These are phyloP conservation scores for Krasilnikovozyma curviuscula DNA, from an alignment of 768 basidiomycete species.

Conservation along the genomic window DNA sequence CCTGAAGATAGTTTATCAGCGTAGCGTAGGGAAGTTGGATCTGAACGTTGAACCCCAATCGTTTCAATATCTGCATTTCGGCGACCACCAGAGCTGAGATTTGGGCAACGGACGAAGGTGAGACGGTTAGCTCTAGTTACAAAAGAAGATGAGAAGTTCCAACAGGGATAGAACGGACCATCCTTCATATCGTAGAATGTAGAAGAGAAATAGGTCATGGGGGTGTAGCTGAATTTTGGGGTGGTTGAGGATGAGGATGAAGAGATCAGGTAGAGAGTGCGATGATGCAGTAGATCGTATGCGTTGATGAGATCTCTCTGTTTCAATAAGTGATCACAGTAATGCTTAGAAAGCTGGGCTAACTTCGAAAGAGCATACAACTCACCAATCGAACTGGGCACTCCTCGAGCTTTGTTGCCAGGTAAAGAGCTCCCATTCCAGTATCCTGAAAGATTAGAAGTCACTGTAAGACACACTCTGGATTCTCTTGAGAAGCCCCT, in stretches of 20 bases:
- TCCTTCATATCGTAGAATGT: conserved; percentile 92
- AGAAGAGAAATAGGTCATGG: conserved; percentile 75
- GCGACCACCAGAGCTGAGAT: conserved; percentile 75
- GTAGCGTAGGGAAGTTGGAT: conserved; percentile 86
- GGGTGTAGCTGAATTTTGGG: conserved; percentile 40
- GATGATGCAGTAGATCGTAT: conserved; percentile 72
- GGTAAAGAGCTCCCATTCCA: conserved; percentile 64
- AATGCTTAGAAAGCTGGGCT: not conserved
- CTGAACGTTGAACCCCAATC: conserved; percentile 85
- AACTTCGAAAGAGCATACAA: not conserved
- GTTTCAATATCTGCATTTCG: conserved; percentile 94
- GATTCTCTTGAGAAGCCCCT: not conserved
- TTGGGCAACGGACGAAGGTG: too few species aligned
- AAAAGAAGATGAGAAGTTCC: too few species aligned
- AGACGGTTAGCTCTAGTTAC: too few species aligned
- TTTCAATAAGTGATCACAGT: too few species aligned
- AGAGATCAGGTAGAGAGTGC: conserved; percentile 37
- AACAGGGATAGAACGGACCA: too few species aligned
- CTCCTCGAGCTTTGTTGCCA: conserved; percentile 81
- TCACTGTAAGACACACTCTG: not conserved
- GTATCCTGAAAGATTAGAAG: conserved; percentile 39
- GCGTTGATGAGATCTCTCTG: conserved; percentile 76
- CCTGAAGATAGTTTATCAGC: conserved; percentile 76
- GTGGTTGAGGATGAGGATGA: not conserved
- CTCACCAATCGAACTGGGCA: conserved; percentile 56